Evolutionary conservation across 768 basidiomycete genomes (phyloP).

Genomic region (Tricholoma sp.): DNA sequence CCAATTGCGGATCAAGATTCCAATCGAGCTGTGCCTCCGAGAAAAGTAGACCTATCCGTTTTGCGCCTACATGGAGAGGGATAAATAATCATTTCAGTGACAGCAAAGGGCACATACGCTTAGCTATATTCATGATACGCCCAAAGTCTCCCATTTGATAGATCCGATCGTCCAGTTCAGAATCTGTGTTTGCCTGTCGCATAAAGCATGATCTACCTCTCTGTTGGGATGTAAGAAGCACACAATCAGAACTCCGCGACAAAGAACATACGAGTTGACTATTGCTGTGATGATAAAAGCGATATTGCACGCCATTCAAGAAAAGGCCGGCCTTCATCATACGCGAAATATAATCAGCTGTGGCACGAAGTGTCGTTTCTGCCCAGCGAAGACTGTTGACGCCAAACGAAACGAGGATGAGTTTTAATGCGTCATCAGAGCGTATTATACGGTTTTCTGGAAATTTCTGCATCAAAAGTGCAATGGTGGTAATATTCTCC

Average conservation of each 20-base stretch:
- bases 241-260: neutral
- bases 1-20: constrained; percentile 41
- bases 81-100: neutral
- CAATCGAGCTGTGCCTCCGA: constrained; percentile 60
- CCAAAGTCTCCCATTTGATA: constrained; percentile 55
- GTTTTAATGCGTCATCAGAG: constrained; percentile 50
- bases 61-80: constrained; percentile 43
- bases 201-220: constrained; percentile 61
- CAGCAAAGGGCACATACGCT: constrained; percentile 34
- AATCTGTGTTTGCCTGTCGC: constrained; percentile 46
- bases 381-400: constrained; percentile 42
- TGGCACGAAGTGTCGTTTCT: constrained; percentile 41
- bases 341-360: constrained; percentile 50
- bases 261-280: constrained; percentile 55
- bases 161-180: constrained; percentile 53
- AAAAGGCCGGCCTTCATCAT: constrained; percentile 51
- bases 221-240: constrained; percentile 22
- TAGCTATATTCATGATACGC: constrained; percentile 58
- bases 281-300: constrained; percentile 69
- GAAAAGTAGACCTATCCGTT: constrained; percentile 63
- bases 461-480: constrained; percentile 43
- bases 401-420: constrained; percentile 51
- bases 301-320: constrained; percentile 55
- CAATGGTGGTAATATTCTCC: constrained; percentile 29
- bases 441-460: constrained; percentile 57